A percentile compares a stretch with the other conserved stretches of the same genome.
Conservation (phyloP, 345 rosid species). For the Eucalyptus polyanthemos region DNA sequence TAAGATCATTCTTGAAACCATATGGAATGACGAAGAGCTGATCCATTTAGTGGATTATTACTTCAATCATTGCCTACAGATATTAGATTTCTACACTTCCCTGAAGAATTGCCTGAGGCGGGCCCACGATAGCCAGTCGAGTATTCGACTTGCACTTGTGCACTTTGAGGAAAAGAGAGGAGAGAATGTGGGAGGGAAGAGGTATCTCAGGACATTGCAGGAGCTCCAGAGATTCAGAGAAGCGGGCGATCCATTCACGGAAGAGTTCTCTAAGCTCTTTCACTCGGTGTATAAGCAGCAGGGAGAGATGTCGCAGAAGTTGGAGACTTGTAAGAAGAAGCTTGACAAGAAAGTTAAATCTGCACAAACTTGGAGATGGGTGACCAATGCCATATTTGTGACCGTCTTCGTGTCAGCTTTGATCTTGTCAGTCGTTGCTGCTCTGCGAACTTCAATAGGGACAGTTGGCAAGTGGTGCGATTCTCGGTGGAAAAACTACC, state of each 20-base stretch:
- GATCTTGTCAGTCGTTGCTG: constrained; percentile 81
- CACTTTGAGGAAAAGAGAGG: constrained; percentile 38
- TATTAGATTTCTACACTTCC: constrained; percentile 22
- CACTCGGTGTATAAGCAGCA: constrained; percentile 37
- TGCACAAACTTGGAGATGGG: constrained; percentile 56
- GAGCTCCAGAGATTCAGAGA: constrained; percentile 54
- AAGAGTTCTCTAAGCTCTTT: constrained; percentile 41
- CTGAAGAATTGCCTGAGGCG: constrained; percentile 56
- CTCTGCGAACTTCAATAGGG: constrained; percentile 48
- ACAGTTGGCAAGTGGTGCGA: constrained; percentile 72
- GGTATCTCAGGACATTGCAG: constrained; percentile 40
- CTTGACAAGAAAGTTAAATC: constrained; percentile 48
- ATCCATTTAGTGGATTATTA: constrained; percentile 47
- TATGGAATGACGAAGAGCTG: constrained; percentile 53
- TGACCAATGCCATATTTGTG: constrained; percentile 62
- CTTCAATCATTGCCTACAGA: constrained; percentile 39
- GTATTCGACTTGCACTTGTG: constrained; percentile 46
- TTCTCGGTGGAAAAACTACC: constrained; percentile 43
- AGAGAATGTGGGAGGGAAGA: constrained; percentile 11
- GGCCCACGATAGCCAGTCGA: constrained; percentile 53
- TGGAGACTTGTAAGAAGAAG: constrained; percentile 19
- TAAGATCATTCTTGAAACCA: constrained; percentile 42
- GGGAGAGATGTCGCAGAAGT: constrained; percentile 22
- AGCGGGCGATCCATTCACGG: constrained; percentile 52
- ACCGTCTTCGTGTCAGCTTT: constrained; percentile 54